phyloP scores from a whole-genome alignment of 805 yeast genomes.

The Candida tammaniensis region DNA sequence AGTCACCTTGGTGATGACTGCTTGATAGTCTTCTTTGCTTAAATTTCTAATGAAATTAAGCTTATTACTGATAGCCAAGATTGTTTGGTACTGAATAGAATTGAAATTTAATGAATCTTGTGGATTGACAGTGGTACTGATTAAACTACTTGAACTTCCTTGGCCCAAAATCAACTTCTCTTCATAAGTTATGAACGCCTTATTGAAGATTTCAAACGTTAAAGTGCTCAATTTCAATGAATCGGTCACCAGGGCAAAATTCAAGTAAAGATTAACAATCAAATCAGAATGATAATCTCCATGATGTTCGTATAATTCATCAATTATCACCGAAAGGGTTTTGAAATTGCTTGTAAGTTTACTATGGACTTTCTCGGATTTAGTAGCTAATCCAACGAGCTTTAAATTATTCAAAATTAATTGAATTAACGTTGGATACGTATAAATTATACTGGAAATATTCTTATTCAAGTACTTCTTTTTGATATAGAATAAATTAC shows the following conservation, averaged over 20 bases:
- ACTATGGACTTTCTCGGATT: constrained; percentile 20
- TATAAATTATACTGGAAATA: constrained; percentile 54
- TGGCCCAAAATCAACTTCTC: constrained; percentile 39
- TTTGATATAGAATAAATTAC: constrained; percentile 32
- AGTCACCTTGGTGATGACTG: constrained; percentile 79
- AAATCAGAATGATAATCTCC: constrained; percentile 29
- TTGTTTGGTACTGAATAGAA: constrained; percentile 49
- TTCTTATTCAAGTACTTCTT: constrained; percentile 52
- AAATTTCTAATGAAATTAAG: constrained; percentile 42
- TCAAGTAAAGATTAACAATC: constrained; percentile 52
- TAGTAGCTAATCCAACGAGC: constrained; percentile 33
- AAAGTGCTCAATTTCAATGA: constrained; percentile 69
- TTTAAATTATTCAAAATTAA: constrained; percentile 60
- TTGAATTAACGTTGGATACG: constrained; percentile 75
- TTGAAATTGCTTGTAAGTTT: constrained; percentile 60
- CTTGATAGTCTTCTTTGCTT: constrained; percentile 70
- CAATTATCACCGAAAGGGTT: constrained; percentile 64
- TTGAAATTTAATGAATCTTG: constrained; percentile 44
- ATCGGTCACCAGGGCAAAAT: constrained; percentile 76
- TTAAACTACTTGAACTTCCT: constrained; percentile 2
- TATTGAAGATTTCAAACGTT: constrained; percentile 84
- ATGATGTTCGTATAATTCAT: constrained; percentile 54
- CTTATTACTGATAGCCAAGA: constrained; percentile 45
- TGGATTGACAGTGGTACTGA: constrained; percentile 15
- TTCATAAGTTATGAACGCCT: constrained; percentile 83